Evolutionary conservation across 75 land plant species (phyloP), one percentile per base, ranked within the genome.

Genomic region (Selaginella moellendorffii): DNA sequence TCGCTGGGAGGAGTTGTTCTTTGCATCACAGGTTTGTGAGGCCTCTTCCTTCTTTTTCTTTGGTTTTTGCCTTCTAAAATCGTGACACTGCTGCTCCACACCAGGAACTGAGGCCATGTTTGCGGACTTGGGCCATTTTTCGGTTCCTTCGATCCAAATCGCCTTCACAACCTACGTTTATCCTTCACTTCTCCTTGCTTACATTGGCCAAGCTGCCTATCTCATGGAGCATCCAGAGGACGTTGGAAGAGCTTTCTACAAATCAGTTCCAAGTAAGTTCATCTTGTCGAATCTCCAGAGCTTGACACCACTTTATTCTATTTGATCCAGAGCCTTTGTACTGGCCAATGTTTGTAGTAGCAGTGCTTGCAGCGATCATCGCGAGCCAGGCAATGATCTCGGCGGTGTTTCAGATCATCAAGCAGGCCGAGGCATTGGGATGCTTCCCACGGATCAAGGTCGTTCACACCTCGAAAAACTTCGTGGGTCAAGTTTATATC

Each of bases 51-150:
- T 36, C 14, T 36, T 36, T 36, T 36, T 36, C 46, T 36, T 36
- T 36, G 14, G 14, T 36, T 5, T 36, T 36, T 36, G 14, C 5
- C 46, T 5, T 36, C 14, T 36, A 5, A 5, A 36, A 36, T 36
- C 5, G 14, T 36, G 5, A 5, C 14, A 5, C 14, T 36, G 46
- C 14, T 36, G 14, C 14, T 36, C 46, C 14, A 36, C 46, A 36
- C 14, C 78, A 83, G 86, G 86, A 51, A 65, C 86, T 28, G 97
- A 91, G 73, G 82, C 97, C 20, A 87, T 91, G 97, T 91, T 87
- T 91, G 97, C 97, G 20, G 91, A 91, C 77, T 75, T 91, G 72
- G 97, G 97, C 2, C 97, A 91, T 60, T 91, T 87, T 68, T 82
- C 84, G 8, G 74, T 81, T n/a, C 54, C 72, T 31, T 79, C 93